These are phyloP conservation scores for Sphagnurus paluster DNA, from an alignment of 1,284 basidiomycete genomes.

Conservation along the genomic window DNA sequence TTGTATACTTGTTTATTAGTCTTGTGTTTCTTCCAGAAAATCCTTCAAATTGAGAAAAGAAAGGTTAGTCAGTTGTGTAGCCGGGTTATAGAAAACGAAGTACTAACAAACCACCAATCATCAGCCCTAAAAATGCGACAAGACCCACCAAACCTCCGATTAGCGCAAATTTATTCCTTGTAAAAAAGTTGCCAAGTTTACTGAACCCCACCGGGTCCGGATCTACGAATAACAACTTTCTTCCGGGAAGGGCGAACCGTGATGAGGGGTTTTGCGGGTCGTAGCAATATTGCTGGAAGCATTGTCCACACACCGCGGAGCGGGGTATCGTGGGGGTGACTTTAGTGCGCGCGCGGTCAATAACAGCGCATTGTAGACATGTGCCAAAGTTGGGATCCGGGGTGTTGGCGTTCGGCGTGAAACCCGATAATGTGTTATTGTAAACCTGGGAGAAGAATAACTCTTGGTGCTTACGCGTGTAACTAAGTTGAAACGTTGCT, in stretches of 20 bases:
- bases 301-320: constrained; percentile 45
- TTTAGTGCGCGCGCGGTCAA: constrained; percentile 52
- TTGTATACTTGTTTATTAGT: constrained; percentile 26
- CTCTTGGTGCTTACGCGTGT: constrained; percentile 44
- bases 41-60: constrained; percentile 17
- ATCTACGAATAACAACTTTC: constrained; percentile 47
- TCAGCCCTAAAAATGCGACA: constrained; percentile 34
- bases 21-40: constrained; percentile 38
- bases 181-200: constrained; percentile 39
- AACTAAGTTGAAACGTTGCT: constrained; percentile 50
- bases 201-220: constrained; percentile 47
- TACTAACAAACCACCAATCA: constrained; percentile 42
- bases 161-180: constrained; percentile 39
- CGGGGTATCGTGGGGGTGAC: constrained; percentile 34
- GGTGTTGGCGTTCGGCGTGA: constrained; percentile 48
- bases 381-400: constrained; percentile 54
- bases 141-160: constrained; percentile 42
- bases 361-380: constrained; percentile 54
- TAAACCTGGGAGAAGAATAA: constrained; percentile 57
- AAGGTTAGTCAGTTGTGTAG: constrained; percentile 2
- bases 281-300: constrained; percentile 58
- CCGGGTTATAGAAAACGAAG: neutral
- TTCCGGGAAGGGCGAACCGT: constrained; percentile 39
- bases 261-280: constrained; percentile 48
- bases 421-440: constrained; percentile 53